Evolutionary conservation across 805 yeast genomes (phyloP), one percentile per base, ranked within the genome.

Genomic region (Candida vaughaniae): DNA sequence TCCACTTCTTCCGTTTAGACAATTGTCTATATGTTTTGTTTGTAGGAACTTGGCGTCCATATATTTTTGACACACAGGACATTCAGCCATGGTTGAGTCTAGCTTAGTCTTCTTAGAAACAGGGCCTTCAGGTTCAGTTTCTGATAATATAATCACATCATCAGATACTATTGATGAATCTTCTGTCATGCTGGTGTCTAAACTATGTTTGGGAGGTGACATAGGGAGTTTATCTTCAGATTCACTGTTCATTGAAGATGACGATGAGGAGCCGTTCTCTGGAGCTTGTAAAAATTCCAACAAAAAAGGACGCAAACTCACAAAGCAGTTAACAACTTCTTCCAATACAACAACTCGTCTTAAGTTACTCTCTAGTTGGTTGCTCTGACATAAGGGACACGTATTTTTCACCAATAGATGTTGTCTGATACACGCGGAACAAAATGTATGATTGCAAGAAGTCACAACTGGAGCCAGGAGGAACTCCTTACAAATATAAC

Each of bases 401-500:
- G 71, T 64, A 14, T 75, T 72, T 20, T 74, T 76, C 25, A 59
- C 60, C n/a, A 78, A 64, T 26, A 90, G 60, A 45, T 82, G 78
- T 43, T 83, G 76, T 40, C 96, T 69, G 19, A 90, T 85, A 56
- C 98, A 90, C 10, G 80, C 70, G 0, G 95, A 86, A 59, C 98
- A 90, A 56, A 88, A 90, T 1, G 90, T 81, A 57, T 90, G 97
- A 25, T 85, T 82, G 64, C 98, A 90, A 2, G 82, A 74, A 1
- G 96, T 85, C 29, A 84, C 62, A 25, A 87, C 86, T 1, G 98
- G 96, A 0, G 90, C 85, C 22, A 64, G 72, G 37, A 85, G 67
- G 45, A 83, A 77, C 42, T 88, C 96, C 51, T 89, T 86, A 59
- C 98, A 90, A 7, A 90, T 84, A 49, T 84, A 89, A 55, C 98